Conservation (phyloP, 129 eudicot genomes). For the sunflower (Helianthus annuus) region DNA sequence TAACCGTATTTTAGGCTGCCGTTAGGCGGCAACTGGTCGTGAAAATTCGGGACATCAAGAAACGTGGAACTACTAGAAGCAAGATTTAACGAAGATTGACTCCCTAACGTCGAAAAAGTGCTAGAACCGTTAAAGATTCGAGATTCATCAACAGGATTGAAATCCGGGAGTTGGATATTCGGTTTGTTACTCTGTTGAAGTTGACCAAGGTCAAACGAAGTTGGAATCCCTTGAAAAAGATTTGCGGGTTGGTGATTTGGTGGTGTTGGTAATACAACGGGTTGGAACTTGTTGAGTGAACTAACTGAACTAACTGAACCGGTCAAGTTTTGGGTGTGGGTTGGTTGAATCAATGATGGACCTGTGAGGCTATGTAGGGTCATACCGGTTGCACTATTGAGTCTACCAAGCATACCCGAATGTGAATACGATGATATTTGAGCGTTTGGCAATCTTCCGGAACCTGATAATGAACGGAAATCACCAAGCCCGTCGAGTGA, state of each 20-base stretch:
- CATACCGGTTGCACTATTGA: slow-evolving; percentile 65
- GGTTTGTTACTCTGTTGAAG: slow-evolving; percentile 47
- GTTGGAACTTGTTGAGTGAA: slow-evolving; percentile 51
- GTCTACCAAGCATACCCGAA: slow-evolving; percentile 67
- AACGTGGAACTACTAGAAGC: slow-evolving; percentile 44
- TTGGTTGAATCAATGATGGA: slow-evolving; percentile 51
- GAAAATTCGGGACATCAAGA: slow-evolving; percentile 42
- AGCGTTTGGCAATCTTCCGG: slow-evolving; percentile 51
- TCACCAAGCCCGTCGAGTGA: slow-evolving; percentile 68
- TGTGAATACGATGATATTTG: slow-evolving; percentile 39
- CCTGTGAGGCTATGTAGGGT: slow-evolving; percentile 65
- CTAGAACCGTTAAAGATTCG: slow-evolving; percentile 37
- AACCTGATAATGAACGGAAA: slow-evolving; percentile 52
- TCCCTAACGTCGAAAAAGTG: slow-evolving; percentile 39
- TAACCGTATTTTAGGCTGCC: slow-evolving; percentile 41
- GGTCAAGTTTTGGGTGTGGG: slow-evolving; percentile 52
- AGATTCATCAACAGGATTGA: slow-evolving; percentile 46
- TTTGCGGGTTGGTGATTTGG: slow-evolving; percentile 43
- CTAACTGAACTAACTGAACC: slow-evolving; percentile 33
- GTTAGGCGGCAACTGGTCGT: slow-evolving; percentile 44
- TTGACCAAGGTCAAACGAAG: slow-evolving; percentile 59
- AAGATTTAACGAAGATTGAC: slow-evolving; percentile 45
- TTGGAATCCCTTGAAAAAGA: slow-evolving; percentile 61
- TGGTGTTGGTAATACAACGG: slow-evolving; percentile 39
- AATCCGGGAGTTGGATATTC: slow-evolving; percentile 38